These are phyloP conservation scores for Dactylellina haptotyla DNA, from an alignment of 2,329 filamentous ascomycete species.

Conservation along the genomic window DNA sequence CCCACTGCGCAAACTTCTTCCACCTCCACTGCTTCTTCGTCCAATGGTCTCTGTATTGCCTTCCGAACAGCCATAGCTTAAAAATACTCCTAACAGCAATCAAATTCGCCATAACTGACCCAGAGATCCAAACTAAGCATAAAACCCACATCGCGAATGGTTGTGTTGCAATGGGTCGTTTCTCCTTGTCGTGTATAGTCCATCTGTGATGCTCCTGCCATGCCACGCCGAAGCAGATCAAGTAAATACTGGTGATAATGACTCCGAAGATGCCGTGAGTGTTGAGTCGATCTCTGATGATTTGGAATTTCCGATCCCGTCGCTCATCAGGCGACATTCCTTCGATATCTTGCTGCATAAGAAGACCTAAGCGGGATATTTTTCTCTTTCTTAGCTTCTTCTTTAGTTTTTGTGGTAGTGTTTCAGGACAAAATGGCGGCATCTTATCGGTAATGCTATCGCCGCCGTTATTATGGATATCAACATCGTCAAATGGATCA, in stretches of 20 bases:
- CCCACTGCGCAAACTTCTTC: slow-evolving; percentile 17
- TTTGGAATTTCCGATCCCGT: slow-evolving; percentile 3
- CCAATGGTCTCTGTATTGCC: slow-evolving; percentile 8
- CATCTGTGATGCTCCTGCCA: slow-evolving; percentile 32
- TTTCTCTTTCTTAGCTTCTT: slow-evolving; percentile 26
- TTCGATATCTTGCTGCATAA: background rate
- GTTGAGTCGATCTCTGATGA: slow-evolving; percentile 11
- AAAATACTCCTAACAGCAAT: slow-evolving; percentile 16
- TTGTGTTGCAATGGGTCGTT: background rate
- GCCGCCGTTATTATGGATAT: no score
- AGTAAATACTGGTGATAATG: slow-evolving; percentile 13
- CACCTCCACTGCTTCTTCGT: slow-evolving; percentile 19
- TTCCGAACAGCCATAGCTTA: slow-evolving; percentile 24
- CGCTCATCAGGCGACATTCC: background rate
- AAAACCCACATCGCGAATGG: slow-evolving; percentile 29
- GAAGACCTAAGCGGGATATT: background rate
- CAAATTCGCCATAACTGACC: background rate
- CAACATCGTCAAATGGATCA: no score
- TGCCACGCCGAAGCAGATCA: slow-evolving; percentile 23
- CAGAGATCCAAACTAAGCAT: slow-evolving; percentile 22
- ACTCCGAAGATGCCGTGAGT: slow-evolving; percentile 9
- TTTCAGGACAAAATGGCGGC: no score
- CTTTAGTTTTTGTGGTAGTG: background rate
- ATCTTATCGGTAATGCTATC: no score
- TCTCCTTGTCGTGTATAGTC: slow-evolving; percentile 10